These are phyloP conservation scores for Avena atlantica DNA, from an alignment of 176 grass and related monocot species.

Conservation along the genomic window DNA sequence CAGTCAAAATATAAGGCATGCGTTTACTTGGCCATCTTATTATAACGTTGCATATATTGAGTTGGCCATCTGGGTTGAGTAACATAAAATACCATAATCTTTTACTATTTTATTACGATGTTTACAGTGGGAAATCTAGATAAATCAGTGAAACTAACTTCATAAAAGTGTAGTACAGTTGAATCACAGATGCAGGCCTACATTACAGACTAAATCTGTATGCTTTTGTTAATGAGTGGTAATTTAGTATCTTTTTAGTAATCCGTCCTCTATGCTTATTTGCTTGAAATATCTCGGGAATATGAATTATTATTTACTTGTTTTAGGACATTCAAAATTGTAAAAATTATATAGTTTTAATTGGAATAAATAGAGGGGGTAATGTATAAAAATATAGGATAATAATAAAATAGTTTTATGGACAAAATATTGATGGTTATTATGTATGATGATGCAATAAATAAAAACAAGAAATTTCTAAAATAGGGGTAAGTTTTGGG, in stretches of 20 bases:
- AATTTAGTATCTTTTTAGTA: not conserved
- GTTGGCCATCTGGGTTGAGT: slow-evolving; percentile 10
- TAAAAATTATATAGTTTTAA: too few species aligned
- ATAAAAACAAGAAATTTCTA: too few species aligned
- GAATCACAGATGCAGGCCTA: not conserved
- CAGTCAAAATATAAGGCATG: slow-evolving; percentile 8
- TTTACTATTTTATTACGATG: not conserved
- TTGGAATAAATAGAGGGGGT: too few species aligned
- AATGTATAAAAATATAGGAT: too few species aligned
- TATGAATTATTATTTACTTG: not conserved
- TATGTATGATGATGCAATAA: too few species aligned
- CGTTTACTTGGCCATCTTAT: slow-evolving; percentile 15
- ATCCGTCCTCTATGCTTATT: not conserved
- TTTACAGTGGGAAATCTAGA: not conserved
- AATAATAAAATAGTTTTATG: too few species aligned
- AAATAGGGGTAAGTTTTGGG: too few species aligned
- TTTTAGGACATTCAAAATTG: too few species aligned
- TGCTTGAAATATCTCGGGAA: not conserved
- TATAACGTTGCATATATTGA: slow-evolving; percentile 6
- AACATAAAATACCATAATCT: not conserved
- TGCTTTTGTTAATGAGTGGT: not conserved
- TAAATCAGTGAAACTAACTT: not conserved
- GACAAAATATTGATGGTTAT: too few species aligned
- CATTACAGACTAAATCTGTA: not conserved
- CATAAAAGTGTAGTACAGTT: slow-evolving; percentile 6